A percentile compares a stretch with the other conserved stretches of the same genome.
phyloP scores from a whole-genome alignment of 345 rosid genomes.

The Eutrema heterophyllum region DNA sequence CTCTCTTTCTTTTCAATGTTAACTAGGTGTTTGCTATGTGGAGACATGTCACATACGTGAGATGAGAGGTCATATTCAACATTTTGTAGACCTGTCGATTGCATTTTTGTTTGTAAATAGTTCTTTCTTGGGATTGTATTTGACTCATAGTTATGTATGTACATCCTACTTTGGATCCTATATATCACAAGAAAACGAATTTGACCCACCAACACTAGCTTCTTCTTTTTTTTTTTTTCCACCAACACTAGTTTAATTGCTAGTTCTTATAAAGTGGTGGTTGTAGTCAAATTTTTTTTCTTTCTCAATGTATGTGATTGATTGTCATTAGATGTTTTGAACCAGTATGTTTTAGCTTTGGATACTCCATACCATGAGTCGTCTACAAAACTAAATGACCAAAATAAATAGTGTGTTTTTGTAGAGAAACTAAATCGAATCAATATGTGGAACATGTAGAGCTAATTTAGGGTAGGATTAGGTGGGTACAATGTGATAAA shows the following conservation, averaged over 20 bases:
- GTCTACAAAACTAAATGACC: not conserved
- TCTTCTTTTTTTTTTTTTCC: too few species aligned
- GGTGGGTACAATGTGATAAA: not conserved
- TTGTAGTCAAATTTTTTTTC: too few species aligned
- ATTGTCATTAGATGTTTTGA: not conserved
- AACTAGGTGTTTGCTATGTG: slow-evolving; percentile 7
- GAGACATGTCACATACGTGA: slow-evolving; percentile 13
- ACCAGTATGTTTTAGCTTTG: not conserved
- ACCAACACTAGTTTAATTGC: not conserved
- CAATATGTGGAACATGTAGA: not conserved
- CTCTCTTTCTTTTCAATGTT: not conserved
- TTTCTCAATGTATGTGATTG: not conserved
- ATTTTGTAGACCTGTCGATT: slow-evolving; percentile 1
- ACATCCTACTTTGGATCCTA: not conserved
- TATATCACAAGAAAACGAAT: not conserved
- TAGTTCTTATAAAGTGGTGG: not conserved
- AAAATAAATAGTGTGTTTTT: not conserved
- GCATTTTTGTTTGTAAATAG: not conserved
- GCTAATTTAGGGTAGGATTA: not conserved
- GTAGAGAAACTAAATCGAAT: not conserved
- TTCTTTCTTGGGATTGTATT: not conserved
- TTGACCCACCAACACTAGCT: too few species aligned
- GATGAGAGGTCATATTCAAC: slow-evolving; percentile 16
- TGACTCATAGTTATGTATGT: not conserved
- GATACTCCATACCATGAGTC: not conserved